These are phyloP conservation scores for Pythium utonaiense DNA, from an alignment of 352 stramenopile genomes.

Conservation along the genomic window DNA sequence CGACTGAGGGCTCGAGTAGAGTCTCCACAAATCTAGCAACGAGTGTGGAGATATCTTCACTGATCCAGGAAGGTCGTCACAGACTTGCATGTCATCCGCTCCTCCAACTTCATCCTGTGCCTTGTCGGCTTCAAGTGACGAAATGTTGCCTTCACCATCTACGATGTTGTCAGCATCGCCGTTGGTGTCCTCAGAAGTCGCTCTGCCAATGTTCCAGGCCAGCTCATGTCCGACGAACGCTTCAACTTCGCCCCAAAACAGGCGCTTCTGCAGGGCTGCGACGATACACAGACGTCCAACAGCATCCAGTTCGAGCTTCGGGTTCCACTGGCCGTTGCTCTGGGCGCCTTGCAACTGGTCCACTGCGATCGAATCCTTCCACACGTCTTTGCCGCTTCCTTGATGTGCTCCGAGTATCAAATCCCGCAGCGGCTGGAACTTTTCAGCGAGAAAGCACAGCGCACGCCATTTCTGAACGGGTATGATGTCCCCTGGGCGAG, in stretches of 20 bases:
- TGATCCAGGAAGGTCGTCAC: neutral
- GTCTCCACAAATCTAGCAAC: conserved; percentile 29
- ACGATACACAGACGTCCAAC: conserved; percentile 17
- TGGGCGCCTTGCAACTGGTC: conserved; percentile 10
- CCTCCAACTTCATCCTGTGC: neutral
- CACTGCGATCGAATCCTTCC: conserved; percentile 12
- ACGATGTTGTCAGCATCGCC: neutral
- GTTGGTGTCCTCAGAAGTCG: neutral
- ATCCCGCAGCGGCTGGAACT: conserved; percentile 5
- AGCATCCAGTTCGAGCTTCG: conserved; percentile 3
- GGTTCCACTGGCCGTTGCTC: neutral
- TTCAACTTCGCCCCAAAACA: conserved; percentile 14
- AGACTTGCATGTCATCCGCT: neutral
- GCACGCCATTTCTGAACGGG: conserved; percentile 22
- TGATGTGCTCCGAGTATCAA: conserved; percentile 6
- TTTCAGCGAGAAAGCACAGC: conserved; percentile 26
- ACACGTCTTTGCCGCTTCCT: conserved; percentile 3
- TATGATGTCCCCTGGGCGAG: conserved; percentile 14
- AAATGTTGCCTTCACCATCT: neutral
- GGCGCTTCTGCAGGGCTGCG: neutral
- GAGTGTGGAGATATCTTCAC: neutral
- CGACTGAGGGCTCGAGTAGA: conserved; percentile 31
- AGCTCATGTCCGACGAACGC: conserved; percentile 8
- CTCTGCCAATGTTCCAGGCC: neutral
- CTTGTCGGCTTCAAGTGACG: neutral